Base-by-base conservation (phyloP, 2,329 filamentous ascomycete genomes). In the Rachicladosporium sp. region DNA sequence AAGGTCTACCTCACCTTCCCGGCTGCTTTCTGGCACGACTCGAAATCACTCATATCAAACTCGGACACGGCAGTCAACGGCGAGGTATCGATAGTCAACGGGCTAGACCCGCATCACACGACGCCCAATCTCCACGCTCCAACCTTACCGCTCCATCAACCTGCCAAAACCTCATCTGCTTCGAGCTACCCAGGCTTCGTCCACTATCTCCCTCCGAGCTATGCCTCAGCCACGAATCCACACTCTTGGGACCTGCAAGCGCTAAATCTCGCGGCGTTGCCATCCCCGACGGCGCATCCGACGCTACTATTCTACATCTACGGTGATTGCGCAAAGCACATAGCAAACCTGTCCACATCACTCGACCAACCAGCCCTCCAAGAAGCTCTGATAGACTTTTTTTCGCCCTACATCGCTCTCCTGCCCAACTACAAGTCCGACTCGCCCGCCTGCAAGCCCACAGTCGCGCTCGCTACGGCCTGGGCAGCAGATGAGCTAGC, bases 291-390 rank as follows among this genome's bases (percentile, higher is more conserved):
- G 37, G 71, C 79, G 0, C 86, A 93, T 43, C 82, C 87, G 6
- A 93, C 85, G 0, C 70, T 94, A 3, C 73, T 94, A 19, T 94
- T 93, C 70, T 94, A 87, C 65, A 78, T 70, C 29, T 80, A 77
- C 52, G 81, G 81, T 30, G 71, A 70, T 12, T 74, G 78, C 54
- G 77, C 74, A 1, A 59, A 60, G 6, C 66, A 72, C 50, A 57
- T 82, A 34, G 76, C 71, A 0, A 42, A 42, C n/a, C 46, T 61
- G 8, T 41, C 47, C 6, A 35, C 43, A 31, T 11, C 45, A 31
- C 43, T 50, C 10, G 55, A 66, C 2, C 61, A 68, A 13, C 53
- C 67, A 3, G 63, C 71, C 42, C 72, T 71, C 50, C 64, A 74
- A 12, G 55, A 60, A 0, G 70, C 73, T 34, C 66, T 93, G 0